A percentile compares a stretch with the other conserved stretches of the same genome.
phyloP scores from a whole-genome alignment of 2,329 filamentous ascomycete species.

The Neofusicoccum sp. region DNA sequence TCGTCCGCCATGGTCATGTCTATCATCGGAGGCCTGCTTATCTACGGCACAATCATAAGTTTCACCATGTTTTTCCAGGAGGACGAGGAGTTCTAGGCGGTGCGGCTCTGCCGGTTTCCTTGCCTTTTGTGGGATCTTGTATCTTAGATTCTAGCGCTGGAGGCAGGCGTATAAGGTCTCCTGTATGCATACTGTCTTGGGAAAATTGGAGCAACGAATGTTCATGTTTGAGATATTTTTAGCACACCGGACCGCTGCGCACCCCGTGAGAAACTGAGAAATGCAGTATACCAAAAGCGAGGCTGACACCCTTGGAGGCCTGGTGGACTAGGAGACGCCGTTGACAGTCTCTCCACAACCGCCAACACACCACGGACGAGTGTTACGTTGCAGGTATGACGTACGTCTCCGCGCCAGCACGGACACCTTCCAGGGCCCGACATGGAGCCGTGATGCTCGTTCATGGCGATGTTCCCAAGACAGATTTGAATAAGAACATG shows the following conservation, averaged over 20 bases:
- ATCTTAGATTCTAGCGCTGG: conserved; percentile 16
- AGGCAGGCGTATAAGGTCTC: conserved; percentile 4
- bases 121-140: conserved; percentile 13
- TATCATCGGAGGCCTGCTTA: conserved; percentile 84
- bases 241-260: too few relatives aligned
- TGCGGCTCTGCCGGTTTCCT: background rate
- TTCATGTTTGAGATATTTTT: conserved; percentile 9
- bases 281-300: too few relatives aligned
- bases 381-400: too few relatives aligned
- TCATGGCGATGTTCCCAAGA: too few relatives aligned
- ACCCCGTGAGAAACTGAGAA: too few relatives aligned
- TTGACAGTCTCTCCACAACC: too few relatives aligned
- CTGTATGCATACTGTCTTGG: background rate
- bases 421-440: too few relatives aligned
- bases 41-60: conserved; percentile 97
- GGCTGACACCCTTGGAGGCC: too few relatives aligned
- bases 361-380: too few relatives aligned
- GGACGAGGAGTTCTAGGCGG: conserved; percentile 82
- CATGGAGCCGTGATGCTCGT: too few relatives aligned
- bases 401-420: too few relatives aligned
- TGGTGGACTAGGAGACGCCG: too few relatives aligned
- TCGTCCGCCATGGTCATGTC: conserved; percentile 92
- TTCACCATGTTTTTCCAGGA: conserved; percentile 99
- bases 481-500: background rate
- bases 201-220: conserved; percentile 11